phyloP scores from a whole-genome alignment of 2,329 filamentous ascomycete species.

The Clarireedia homoeocarpa region DNA sequence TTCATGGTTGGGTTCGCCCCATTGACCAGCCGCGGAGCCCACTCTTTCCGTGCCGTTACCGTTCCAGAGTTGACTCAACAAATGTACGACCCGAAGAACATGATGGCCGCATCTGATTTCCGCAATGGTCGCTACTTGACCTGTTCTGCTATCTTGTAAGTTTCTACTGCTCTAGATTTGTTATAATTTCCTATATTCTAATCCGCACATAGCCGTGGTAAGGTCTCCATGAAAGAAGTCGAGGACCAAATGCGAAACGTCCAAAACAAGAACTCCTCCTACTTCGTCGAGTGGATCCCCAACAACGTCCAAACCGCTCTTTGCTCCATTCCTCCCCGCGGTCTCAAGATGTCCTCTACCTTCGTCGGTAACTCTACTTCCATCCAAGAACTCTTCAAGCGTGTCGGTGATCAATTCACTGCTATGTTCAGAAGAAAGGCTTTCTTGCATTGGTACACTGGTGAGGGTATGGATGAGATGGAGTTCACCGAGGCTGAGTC shows the following conservation, averaged over 20 bases:
- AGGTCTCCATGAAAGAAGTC: conserved; percentile 99
- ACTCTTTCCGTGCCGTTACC: conserved; percentile 95
- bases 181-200: conserved; percentile 21
- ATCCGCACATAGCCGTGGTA: conserved; percentile 65
- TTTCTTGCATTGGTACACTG: conserved; percentile 99
- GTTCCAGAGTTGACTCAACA: conserved; percentile 99
- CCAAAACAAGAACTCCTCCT: conserved; percentile 98
- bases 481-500: conserved; percentile 99
- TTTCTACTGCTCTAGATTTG: neutral
- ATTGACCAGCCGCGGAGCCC: conserved; percentile 82
- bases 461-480: conserved; percentile 99
- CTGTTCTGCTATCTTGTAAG: conserved; percentile 89
- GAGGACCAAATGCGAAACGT: conserved; percentile 99
- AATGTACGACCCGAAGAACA: conserved; percentile 99
- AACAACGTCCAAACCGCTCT: conserved; percentile 99
- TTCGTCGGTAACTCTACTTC: conserved; percentile 99
- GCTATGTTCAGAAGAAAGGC: conserved; percentile 99
- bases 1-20: conserved; percentile 99
- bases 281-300: conserved; percentile 99
- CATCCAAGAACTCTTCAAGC: conserved; percentile 99
- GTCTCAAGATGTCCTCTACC: conserved; percentile 98
- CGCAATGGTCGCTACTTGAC: conserved; percentile 99
- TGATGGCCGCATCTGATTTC: conserved; percentile 99
- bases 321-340: conserved; percentile 95
- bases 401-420: conserved; percentile 98